phyloP scores from a whole-genome alignment of 148 eudicot species.

The Fagopyrum homotropicum region DNA sequence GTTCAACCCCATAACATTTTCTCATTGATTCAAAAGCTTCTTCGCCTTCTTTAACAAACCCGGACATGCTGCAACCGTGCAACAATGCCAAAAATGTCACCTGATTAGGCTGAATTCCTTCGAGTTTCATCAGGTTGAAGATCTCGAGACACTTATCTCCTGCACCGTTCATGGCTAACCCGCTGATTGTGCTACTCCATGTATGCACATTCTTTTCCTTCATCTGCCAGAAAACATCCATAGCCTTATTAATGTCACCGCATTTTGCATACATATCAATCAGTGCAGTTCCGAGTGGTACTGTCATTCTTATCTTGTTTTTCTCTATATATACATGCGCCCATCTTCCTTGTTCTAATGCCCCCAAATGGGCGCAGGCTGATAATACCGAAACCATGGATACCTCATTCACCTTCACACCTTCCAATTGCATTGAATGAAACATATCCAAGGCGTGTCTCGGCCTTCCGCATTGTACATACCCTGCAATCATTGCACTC shows the following conservation, averaged over 20 bases:
- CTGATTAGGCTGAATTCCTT: constrained; percentile 40
- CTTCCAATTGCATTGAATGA: constrained; percentile 30
- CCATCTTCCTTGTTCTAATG: constrained; percentile 40
- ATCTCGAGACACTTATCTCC: constrained; percentile 33
- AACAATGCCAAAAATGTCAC: constrained; percentile 49
- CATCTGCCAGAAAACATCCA: constrained; percentile 43
- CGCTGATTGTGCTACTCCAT: constrained; percentile 48
- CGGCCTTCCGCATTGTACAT: constrained; percentile 46
- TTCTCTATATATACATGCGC: constrained; percentile 29
- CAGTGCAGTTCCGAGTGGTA: constrained; percentile 45
- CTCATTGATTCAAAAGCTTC: constrained; percentile 33
- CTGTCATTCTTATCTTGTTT: constrained; percentile 28
- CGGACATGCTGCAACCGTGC: constrained; percentile 51
- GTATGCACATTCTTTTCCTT: constrained; percentile 42
- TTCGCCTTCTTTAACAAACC: constrained; percentile 49
- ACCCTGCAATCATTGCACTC: constrained; percentile 62
- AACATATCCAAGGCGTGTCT: constrained; percentile 51
- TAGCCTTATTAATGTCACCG: constrained; percentile 37
- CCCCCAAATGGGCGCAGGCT: constrained; percentile 61
- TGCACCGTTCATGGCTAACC: constrained; percentile 44
- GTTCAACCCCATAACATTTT: constrained; percentile 25
- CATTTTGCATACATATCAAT: constrained; percentile 70
- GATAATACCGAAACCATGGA: constrained; percentile 41
- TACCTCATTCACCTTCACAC: constrained; percentile 34
- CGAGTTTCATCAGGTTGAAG: constrained; percentile 42